Evolutionary conservation across 2,329 filamentous ascomycete genomes (phyloP).

Genomic region (Furcasterigmium furcatum): DNA sequence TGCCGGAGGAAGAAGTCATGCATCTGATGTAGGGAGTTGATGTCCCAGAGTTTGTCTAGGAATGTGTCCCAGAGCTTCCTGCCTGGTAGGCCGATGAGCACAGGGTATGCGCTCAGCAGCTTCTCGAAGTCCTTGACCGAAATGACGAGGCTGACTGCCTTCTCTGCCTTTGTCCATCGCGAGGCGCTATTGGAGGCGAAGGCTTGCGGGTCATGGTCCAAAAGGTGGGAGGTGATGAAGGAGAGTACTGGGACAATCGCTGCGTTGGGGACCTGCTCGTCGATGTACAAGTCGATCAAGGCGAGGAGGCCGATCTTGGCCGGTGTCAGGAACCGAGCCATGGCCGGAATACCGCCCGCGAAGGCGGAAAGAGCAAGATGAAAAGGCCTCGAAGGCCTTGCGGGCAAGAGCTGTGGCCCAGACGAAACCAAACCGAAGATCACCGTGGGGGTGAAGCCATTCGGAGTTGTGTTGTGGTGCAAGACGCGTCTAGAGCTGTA

Average conservation of each 20-base stretch:
- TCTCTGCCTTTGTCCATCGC: conserved; percentile 47
- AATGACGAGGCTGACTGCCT: conserved; percentile 48
- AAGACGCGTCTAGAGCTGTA: too few species aligned
- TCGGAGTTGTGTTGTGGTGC: too few species aligned
- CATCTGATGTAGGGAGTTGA: conserved; percentile 80
- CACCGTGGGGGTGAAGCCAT: too few species aligned
- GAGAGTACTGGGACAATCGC: conserved; percentile 75
- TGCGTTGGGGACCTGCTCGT: conserved; percentile 63
- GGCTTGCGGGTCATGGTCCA: conserved; percentile 38
- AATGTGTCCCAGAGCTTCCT: conserved; percentile 86
- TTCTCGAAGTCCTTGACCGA: conserved; percentile 58
- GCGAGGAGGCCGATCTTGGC: conserved; percentile 81
- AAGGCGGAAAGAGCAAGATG: too few species aligned
- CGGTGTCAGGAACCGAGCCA: conserved; percentile 84
- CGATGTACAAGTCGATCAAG: conserved; percentile 78
- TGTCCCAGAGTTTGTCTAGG: conserved; percentile 75
- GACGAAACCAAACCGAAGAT: too few species aligned
- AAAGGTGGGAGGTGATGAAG: conserved; percentile 71
- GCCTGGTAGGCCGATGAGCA: conserved; percentile 61
- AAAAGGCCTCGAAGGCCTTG: too few species aligned
- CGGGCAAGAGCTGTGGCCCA: too few species aligned
- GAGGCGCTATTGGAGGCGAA: conserved; percentile 20
- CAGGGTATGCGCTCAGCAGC: conserved; percentile 48
- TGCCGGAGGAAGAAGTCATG: conserved; percentile 69
- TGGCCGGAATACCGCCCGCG: too few species aligned